These are phyloP conservation scores for Debaryomycetaceae sp. DNA, from an alignment of 1,139 yeast genomes.

Conservation along the genomic window DNA sequence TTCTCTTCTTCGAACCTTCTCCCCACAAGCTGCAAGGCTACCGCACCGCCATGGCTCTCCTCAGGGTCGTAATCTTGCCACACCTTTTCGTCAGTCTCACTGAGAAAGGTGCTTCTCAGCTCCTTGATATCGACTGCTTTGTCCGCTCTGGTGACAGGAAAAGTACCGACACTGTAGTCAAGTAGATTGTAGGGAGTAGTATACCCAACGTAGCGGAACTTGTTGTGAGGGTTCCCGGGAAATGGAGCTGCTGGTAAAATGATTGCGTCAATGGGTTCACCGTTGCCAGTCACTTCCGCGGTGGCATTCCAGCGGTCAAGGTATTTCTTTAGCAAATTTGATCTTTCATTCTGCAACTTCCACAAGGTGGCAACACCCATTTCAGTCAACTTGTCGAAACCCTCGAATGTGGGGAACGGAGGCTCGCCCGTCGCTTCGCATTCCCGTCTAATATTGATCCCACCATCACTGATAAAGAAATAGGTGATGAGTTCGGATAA, in stretches of 20 bases:
- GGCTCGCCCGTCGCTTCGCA: constrained; percentile 45
- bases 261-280: constrained; percentile 45
- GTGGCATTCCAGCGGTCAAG: constrained; percentile 37
- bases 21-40: constrained; percentile 60
- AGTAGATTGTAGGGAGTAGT: constrained; percentile 57
- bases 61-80: constrained; percentile 48
- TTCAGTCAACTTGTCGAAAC: constrained; percentile 26
- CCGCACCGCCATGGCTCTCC: constrained; percentile 60
- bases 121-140: constrained; percentile 31
- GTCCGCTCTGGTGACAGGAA: constrained; percentile 57
- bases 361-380: constrained; percentile 37
- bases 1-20: constrained; percentile 60
- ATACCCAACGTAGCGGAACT: constrained; percentile 38
- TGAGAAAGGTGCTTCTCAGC: constrained; percentile 13
- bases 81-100: constrained; percentile 16
- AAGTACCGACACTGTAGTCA: constrained; percentile 54
- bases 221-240: constrained; percentile 41
- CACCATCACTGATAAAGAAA: constrained; percentile 46
- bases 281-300: constrained; percentile 25
- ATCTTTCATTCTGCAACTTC: constrained; percentile 35
- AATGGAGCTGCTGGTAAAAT: constrained; percentile 45
- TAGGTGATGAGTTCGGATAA: constrained; percentile 33
- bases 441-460: constrained; percentile 27
- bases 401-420: constrained; percentile 30
- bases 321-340: constrained; percentile 27